These are phyloP conservation scores for Ceratocystis eucalypticola DNA, from an alignment of 2,329 filamentous ascomycete species.

Conservation along the genomic window DNA sequence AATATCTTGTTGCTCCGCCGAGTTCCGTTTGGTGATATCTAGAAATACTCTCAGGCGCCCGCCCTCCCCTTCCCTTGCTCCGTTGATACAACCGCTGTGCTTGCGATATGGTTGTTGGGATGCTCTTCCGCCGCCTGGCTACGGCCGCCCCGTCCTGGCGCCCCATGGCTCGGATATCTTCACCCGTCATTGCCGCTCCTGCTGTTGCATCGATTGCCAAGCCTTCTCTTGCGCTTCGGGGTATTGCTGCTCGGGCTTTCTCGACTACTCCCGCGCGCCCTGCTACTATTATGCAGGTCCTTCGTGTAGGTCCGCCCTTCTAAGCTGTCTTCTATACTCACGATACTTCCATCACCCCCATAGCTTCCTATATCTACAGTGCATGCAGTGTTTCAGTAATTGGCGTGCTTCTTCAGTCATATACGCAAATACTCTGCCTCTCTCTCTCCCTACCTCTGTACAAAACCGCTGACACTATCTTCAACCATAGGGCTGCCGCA, in stretches of 20 bases:
- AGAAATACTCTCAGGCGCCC: not conserved
- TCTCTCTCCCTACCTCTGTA: not conserved
- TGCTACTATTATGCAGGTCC: slow-evolving; percentile 61
- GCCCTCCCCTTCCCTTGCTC: not conserved
- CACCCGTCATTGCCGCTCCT: slow-evolving; percentile 22
- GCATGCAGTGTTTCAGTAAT: too few species aligned
- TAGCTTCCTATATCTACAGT: too few species aligned
- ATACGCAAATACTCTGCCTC: too few species aligned
- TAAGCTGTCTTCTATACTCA: too few species aligned
- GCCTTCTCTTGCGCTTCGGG: not conserved
- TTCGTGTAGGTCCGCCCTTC: slow-evolving; percentile 33
- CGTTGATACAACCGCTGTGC: not conserved
- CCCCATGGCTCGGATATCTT: slow-evolving; percentile 22
- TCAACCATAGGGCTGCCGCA: slow-evolving; percentile 53
- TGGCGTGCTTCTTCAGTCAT: too few species aligned
- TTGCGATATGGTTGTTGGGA: slow-evolving; percentile 10
- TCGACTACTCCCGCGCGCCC: slow-evolving; percentile 42
- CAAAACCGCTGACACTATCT: slow-evolving; percentile 17
- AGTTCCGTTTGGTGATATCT: not conserved
- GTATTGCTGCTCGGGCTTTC: slow-evolving; percentile 29
- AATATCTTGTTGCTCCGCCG: not conserved
- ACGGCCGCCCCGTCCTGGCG: slow-evolving; percentile 13
- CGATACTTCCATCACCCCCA: too few species aligned
- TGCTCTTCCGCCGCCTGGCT: slow-evolving; percentile 17
- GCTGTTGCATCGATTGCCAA: not conserved